Percentiles rank a stretch among this genome's conserved stretches.
These are phyloP conservation scores for Geum urbanum DNA, from an alignment of 306 rosid genomes.

Conservation along the genomic window DNA sequence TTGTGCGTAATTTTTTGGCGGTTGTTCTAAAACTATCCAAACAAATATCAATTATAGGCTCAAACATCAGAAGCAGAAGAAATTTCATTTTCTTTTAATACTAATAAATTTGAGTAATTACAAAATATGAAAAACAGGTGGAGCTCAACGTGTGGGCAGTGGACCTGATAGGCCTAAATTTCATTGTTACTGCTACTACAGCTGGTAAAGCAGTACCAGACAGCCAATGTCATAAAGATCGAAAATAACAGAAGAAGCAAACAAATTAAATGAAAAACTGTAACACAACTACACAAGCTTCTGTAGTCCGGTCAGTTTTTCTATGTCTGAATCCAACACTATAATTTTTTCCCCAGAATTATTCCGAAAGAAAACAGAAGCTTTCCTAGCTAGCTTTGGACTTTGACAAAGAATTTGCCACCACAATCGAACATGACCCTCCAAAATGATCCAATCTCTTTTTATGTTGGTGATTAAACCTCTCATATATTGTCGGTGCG, in stretches of 20 bases:
- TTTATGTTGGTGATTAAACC: not conserved
- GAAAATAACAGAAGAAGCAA: not conserved
- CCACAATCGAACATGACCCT: too few relatives aligned
- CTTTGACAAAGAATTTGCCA: not conserved
- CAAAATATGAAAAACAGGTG: too few relatives aligned
- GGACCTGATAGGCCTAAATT: not conserved
- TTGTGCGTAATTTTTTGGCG: too few relatives aligned
- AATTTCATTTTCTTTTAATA: too few relatives aligned
- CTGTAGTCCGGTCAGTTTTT: not conserved
- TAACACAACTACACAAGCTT: not conserved
- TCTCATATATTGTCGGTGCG: slow-evolving; percentile 34
- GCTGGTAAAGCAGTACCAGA: not conserved
- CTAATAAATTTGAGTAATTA: too few relatives aligned
- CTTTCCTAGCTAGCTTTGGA: not conserved
- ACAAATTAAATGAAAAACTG: not conserved
- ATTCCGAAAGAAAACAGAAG: not conserved
- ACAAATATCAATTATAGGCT: too few relatives aligned
- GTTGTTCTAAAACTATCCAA: too few relatives aligned
- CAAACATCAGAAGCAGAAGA: too few relatives aligned
- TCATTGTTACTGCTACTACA: not conserved
- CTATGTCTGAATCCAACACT: not conserved
- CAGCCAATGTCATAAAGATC: not conserved
- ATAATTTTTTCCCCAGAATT: not conserved
- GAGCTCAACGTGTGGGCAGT: not conserved
- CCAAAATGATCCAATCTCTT: not conserved